Evolutionary conservation across 768 basidiomycete species (phyloP), one percentile per base, ranked within the genome.

Genomic region (Chlorophyllum brunneum): DNA sequence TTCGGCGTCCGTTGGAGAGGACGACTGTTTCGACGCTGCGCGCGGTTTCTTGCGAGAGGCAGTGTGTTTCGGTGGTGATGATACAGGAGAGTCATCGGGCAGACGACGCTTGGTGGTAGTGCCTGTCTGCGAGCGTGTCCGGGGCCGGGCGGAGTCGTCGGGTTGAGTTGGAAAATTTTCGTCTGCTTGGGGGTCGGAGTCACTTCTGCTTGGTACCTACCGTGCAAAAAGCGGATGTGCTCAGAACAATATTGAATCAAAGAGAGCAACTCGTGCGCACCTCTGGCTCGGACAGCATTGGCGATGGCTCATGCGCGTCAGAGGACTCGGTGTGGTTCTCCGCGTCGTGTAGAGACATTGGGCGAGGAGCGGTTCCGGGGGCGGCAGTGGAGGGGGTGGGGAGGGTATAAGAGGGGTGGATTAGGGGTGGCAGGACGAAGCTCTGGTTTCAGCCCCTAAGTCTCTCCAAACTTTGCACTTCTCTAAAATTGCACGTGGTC

Each of bases 71-170:
- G 38, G 37, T 15, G 57, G 24, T 20, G 56, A 44, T 22, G 48
- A 27, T 18, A 15, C 8, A 11, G 31, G 34, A 46, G 56, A 39
- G 7, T 64, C 63, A 29, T 66, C 60, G 20, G 52, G 60, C 23
- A 58, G 58, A 33, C 58, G 61, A 49, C 68, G 67, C 55, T 68
- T 69, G 11, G 62, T 20, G 29, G 60, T 63, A 45, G 58, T 56
- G 7, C 66, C 65, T 26, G 69, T 68, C 57, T 71, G 71, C 4
- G 71, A 72, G 46, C 71, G 65, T 20, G 71, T 72, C 37, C 65
- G 59, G 22, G 65, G 68, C 42, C 69, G 60, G 47, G 59, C 58
- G n/a, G 59, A 55, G 15, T 33, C 33, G n/a, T 45, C 38, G 22
- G 39, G 4, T 34, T 55, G 54, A 15, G 6, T 22, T 1, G 51